Base-by-base conservation (phyloP, 192 early-diverging fungal genomes). In the Coemansia sp. region DNA sequence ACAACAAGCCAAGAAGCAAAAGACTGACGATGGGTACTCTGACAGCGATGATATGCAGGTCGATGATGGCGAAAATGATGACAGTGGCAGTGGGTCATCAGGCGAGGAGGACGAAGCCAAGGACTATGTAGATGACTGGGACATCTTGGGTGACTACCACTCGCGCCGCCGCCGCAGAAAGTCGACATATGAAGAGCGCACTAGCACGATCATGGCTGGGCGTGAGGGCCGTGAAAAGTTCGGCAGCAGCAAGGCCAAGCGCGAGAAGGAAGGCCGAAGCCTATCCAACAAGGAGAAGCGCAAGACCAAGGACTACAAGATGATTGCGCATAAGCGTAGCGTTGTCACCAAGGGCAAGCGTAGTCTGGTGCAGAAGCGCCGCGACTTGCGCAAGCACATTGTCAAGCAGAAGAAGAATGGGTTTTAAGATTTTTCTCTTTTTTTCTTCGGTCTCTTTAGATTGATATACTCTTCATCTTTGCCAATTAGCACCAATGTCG, bases 141-240 rank as follows among this genome's bases (percentile, higher is more conserved):
- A 81, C 24, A 82, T 84, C 57, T 57, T 84, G 39, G 83, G 82
- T 39, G 77, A 73, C 34, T 84, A 80, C 71, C 82, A 79, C 69
- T 71, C 75, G 38, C 75, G 76, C 39, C 62, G 63, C 24, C 80
- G 73, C 36, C 65, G 69, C 38, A 72, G 65, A 63, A 98, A 97
- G 85, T 86, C 91, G 68, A 94, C 93, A 42, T 94, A 98, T 84
- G 94, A 94, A 59, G 91, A 92, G 61, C 88, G 95, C 69, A 82
- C 95, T 73, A 89, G 87, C 35, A 88, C 91, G n/a, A 92, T 96
- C 70, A 82, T 90, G 74, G 88, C 86, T 14, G 95, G 95, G 42
- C 90, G 97, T 37, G 92, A 97, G 73, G 95, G 92, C 16, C 89
- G 94, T 38, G 87, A 93, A 35, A 94, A 96, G 85, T 98, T 88